Conservation (phyloP, 768 basidiomycete species). For the Lactarius akahatsu region DNA sequence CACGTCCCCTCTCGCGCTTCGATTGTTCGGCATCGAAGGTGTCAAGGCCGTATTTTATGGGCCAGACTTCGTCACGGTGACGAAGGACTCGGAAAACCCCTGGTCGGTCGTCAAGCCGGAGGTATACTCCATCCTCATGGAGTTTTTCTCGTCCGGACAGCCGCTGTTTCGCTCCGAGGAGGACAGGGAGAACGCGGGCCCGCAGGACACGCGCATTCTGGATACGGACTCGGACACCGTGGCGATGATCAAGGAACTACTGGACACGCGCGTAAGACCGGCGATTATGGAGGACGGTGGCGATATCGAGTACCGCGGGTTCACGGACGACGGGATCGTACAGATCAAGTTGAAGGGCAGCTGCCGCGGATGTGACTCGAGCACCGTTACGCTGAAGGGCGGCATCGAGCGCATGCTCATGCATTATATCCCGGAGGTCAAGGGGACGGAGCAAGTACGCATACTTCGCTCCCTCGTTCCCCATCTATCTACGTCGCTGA, state of each 20-base stretch:
- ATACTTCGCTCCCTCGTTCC: not conserved
- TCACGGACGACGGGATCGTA: conserved; percentile 81
- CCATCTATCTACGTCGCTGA: not conserved
- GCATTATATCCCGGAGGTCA: conserved; percentile 98
- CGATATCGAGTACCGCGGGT: conserved; percentile 94
- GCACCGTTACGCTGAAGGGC: conserved; percentile 91
- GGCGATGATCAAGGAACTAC: conserved; percentile 97
- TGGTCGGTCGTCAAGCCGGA: conserved; percentile 97
- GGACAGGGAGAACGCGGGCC: conserved; percentile 77
- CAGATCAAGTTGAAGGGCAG: conserved; percentile 93
- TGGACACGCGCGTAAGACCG: conserved; percentile 93
- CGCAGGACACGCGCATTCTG: conserved; percentile 89
- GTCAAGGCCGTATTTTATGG: conserved; percentile 90
- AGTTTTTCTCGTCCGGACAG: conserved; percentile 91
- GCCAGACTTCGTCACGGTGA: conserved; percentile 96
- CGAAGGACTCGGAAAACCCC: conserved; percentile 78
- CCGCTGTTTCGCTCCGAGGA: conserved; percentile 82
- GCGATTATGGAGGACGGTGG: conserved; percentile 99
- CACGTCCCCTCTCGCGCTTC: conserved; percentile 89
- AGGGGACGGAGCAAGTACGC: conserved; percentile 82
- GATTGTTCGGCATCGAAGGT: conserved; percentile 93
- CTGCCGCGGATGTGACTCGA: conserved; percentile 92
- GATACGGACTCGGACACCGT: conserved; percentile 96
- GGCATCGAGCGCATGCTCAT: conserved; percentile 99
- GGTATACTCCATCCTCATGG: conserved; percentile 95